A percentile compares a stretch with the other conserved stretches of the same genome.
Conservation (phyloP, 192 early-diverging fungal genomes). For the Gryganskiella cystojenkinii region DNA sequence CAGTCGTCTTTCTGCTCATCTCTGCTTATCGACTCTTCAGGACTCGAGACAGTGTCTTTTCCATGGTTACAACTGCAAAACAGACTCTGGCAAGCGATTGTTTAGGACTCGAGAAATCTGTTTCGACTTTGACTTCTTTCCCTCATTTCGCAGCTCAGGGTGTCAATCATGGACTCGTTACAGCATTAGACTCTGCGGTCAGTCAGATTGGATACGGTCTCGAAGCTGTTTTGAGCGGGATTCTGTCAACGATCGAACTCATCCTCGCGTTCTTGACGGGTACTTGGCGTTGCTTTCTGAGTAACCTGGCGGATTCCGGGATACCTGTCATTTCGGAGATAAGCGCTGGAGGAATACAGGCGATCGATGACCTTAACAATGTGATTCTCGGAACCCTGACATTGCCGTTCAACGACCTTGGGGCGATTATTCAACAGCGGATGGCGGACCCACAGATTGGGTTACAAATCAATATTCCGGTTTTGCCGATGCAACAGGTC, state of each 20-base stretch:
- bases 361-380: slow-evolving; percentile 26
- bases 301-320: slow-evolving; percentile 10
- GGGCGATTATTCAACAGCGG: slow-evolving; percentile 6
- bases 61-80: slow-evolving; percentile 5
- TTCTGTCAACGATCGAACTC: slow-evolving; percentile 18
- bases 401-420: slow-evolving; percentile 20
- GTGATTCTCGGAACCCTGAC: not conserved
- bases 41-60: not conserved
- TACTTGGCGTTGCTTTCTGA: slow-evolving; percentile 44
- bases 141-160: slow-evolving; percentile 23
- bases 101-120: slow-evolving; percentile 14
- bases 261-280: slow-evolving; percentile 22
- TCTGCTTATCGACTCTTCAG: slow-evolving; percentile 32
- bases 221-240: slow-evolving; percentile 14
- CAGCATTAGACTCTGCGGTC: slow-evolving; percentile 3
- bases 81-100: slow-evolving; percentile 11
- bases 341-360: slow-evolving; percentile 21
- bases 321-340: slow-evolving; percentile 32
- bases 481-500: not conserved
- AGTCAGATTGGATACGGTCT: slow-evolving; percentile 33
- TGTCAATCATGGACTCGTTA: slow-evolving; percentile 15
- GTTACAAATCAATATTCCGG: not conserved
- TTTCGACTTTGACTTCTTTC: slow-evolving; percentile 3
- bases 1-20: slow-evolving; percentile 21
- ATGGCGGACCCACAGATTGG: slow-evolving; percentile 30